Conservation (phyloP, 345 rosid genomes). For the Lumnitzera littorea region DNA sequence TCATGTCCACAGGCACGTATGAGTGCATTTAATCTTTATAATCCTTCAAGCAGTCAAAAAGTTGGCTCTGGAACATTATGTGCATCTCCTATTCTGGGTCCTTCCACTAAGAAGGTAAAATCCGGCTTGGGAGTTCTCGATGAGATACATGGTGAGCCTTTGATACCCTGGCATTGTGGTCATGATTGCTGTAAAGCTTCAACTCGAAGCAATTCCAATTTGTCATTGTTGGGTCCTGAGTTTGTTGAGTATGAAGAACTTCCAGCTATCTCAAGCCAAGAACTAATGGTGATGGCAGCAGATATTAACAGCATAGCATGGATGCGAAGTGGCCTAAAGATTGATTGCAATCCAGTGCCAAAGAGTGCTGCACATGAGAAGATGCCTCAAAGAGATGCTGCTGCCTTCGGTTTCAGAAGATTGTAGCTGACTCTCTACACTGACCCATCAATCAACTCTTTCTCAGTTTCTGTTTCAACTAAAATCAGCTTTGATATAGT, state of each 20-base stretch:
- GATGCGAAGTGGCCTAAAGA: constrained; percentile 73
- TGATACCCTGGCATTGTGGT: constrained; percentile 59
- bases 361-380: not conserved
- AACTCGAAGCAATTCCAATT: constrained; percentile 16
- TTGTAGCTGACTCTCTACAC: no score
- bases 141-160: constrained; percentile 41
- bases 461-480: no score
- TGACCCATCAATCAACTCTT: no score
- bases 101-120: constrained; percentile 42
- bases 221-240: constrained; percentile 69
- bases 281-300: constrained; percentile 66
- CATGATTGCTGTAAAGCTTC: constrained; percentile 51
- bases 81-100: constrained; percentile 41
- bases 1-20: constrained; percentile 48
- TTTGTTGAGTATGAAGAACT: constrained; percentile 72
- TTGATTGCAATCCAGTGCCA: constrained; percentile 12
- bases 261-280: constrained; percentile 48
- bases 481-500: no score
- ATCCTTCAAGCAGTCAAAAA: constrained; percentile 26
- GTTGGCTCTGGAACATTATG: constrained; percentile 20
- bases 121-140: constrained; percentile 45
- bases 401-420: no score
- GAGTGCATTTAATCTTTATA: constrained; percentile 69
- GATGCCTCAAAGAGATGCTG: no score
- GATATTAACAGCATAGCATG: constrained; percentile 86